Evolutionary conservation across 2,329 filamentous ascomycete genomes (phyloP), one percentile per base, ranked within the genome.

Genomic region (Neofusicoccum kwambonambiense): DNA sequence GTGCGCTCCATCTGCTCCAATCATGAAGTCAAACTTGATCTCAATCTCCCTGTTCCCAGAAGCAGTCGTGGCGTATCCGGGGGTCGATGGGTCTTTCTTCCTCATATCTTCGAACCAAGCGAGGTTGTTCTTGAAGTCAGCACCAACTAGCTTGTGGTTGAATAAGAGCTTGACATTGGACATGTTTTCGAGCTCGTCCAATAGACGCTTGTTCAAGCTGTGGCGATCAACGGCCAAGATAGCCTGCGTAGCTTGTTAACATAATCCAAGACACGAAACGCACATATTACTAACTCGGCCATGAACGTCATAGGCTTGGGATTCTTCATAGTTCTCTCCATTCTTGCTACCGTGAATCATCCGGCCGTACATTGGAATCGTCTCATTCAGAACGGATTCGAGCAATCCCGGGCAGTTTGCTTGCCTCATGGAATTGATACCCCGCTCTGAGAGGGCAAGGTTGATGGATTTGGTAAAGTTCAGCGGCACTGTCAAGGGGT

Each of bases 401-500:
- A 97, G 81, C 41, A 98, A 84, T 3, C 83, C 84, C 3, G 86
- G 79, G 37, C 88, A 85, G 31, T 87, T 86, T 1, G 91, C 87
- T 70, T 90, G 82, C 61, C 86, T 86, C 79, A 99, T 89, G 22
- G 94, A 91, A 76, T 95, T 91, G 76, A 98, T 93, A 37, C 95
- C 95, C 65, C 95, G 88, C 76, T 98, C 93, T 0, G 95, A 98
- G 0, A 99, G 83, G 22, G 95, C 94, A 64, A 99, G 81, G 74
- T 99, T 99, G 82, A 99, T 99, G n/a, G 95, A 98, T 77, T 93
- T 96, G 67, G 93, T 96, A 75, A 97, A 97, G 78, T 97, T 97
- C 67, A 98, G 83, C 3, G 94, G 93, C 35, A 89, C 88, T 0
- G 91, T 97, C 2, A 87, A 85, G 2, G 90, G 89, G 75, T 96